phyloP scores from a whole-genome alignment of 306 rosid genomes.

The Ceratonia siliqua region DNA sequence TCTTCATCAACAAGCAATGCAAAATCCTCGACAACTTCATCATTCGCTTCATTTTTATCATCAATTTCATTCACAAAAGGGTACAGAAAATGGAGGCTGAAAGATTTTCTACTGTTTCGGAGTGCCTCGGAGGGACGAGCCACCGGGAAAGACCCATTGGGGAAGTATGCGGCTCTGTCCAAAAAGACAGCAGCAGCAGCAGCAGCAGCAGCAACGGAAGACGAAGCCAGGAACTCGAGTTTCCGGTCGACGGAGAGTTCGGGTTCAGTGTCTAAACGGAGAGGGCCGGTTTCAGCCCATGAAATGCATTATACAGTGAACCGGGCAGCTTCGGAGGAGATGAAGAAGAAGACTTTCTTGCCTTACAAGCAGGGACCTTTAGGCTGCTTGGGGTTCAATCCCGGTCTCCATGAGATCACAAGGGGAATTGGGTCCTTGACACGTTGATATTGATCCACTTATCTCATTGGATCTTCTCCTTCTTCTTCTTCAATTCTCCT shows the following conservation, averaged over 20 bases:
- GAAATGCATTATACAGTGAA: conserved; percentile 81
- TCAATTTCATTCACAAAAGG: conserved; percentile 67
- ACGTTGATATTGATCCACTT: conserved; percentile 47
- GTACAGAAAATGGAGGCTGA: conserved; percentile 70
- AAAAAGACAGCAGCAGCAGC: conserved; percentile 48
- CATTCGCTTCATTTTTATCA: conserved; percentile 53
- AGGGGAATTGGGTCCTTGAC: conserved; percentile 59
- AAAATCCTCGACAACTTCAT: conserved; percentile 30
- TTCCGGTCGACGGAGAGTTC: conserved; percentile 73
- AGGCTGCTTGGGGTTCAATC: conserved; percentile 82
- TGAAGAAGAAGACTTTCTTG: conserved; percentile 84
- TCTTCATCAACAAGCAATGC: conserved; percentile 47
- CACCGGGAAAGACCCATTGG: conserved; percentile 54
- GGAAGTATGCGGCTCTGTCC: conserved; percentile 48
- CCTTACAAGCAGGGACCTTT: conserved; percentile 86
- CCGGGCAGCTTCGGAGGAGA: conserved; percentile 87
- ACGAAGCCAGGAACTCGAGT: conserved; percentile 63
- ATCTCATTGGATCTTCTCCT: conserved; percentile 10
- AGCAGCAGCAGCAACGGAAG: conserved; percentile 41
- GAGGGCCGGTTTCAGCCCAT: conserved; percentile 78
- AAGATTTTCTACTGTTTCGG: conserved; percentile 71
- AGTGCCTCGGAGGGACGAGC: conserved; percentile 91
- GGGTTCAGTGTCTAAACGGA: conserved; percentile 66
- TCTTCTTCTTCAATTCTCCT: background rate
- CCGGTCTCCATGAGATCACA: conserved; percentile 51